Conservation (phyloP, 78 protist species). For the Dictyostelium citrinum region DNA sequence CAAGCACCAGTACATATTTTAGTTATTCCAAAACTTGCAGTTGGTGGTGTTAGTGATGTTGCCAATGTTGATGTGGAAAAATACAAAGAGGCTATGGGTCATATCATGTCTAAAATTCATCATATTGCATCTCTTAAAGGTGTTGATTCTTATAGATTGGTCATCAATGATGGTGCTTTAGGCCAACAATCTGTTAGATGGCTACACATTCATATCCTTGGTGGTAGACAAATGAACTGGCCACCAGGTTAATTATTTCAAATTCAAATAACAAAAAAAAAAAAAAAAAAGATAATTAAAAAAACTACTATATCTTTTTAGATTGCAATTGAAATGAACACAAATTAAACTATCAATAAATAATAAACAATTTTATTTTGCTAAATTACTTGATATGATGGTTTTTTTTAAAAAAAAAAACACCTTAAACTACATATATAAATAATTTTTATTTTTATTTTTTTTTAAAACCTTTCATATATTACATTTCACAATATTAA, state of each 20-base stretch:
- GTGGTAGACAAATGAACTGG: conserved; percentile 56
- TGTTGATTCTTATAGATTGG: conserved; percentile 34
- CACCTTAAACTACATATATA: no score
- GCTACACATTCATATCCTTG: conserved; percentile 55
- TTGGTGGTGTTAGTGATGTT: conserved; percentile 44
- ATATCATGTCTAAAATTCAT: conserved; percentile 38
- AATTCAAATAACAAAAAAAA: background rate
- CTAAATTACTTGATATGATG: no score
- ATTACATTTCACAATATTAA: no score
- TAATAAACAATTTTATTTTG: background rate
- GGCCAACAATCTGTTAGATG: conserved; percentile 68
- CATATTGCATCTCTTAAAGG: conserved; percentile 22
- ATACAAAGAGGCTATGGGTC: conserved; percentile 19
- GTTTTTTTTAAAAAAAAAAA: no score
- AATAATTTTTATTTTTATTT: no score
- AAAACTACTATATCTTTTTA: no score
- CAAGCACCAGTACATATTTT: conserved; percentile 52
- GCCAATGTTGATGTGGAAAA: background rate
- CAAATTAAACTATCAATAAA: background rate
- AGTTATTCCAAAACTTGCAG: conserved; percentile 39
- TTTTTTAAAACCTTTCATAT: no score
- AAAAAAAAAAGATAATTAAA: background rate
- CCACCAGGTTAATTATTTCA: conserved; percentile 25
- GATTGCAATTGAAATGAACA: background rate
- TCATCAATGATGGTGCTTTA: conserved; percentile 47